These are phyloP conservation scores for Pseudogymnoascus sp. DNA, from an alignment of 2,329 filamentous ascomycete genomes.

Conservation along the genomic window DNA sequence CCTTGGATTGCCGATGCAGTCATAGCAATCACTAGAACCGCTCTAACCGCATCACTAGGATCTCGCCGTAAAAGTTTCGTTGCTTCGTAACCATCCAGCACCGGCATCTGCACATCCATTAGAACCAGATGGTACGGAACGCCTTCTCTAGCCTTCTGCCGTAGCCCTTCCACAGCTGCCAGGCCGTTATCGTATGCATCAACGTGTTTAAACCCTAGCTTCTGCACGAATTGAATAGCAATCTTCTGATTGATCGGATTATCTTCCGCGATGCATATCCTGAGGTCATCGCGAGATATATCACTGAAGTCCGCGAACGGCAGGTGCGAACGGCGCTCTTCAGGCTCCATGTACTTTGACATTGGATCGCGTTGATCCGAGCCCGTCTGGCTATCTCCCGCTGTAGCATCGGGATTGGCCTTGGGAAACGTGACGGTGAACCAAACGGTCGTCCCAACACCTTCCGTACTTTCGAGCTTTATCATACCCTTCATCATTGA, in stretches of 20 bases:
- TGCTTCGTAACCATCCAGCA: constrained; percentile 86
- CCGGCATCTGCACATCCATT: constrained; percentile 96
- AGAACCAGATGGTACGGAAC: constrained; percentile 81
- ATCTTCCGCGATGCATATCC: constrained; percentile 90
- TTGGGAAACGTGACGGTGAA: constrained; percentile 86
- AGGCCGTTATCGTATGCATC: constrained; percentile 86
- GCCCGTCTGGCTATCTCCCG: constrained; percentile 43
- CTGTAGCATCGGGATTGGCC: constrained; percentile 53
- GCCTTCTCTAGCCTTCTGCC: constrained; percentile 60
- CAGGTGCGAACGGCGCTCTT: constrained; percentile 30
- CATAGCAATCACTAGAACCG: constrained; percentile 93
- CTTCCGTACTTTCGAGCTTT: constrained; percentile 68
- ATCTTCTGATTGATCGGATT: constrained; percentile 94
- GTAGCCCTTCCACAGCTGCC: constrained; percentile 80
- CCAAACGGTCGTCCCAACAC: constrained; percentile 61
- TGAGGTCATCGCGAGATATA: constrained; percentile 68
- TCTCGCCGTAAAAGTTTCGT: constrained; percentile 77
- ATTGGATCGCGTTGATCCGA: constrained; percentile 21
- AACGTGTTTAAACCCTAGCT: constrained; percentile 71
- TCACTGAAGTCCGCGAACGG: constrained; percentile 59
- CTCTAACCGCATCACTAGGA: constrained; percentile 64
- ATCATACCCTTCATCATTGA: constrained; percentile 85
- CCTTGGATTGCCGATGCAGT: constrained; percentile 91
- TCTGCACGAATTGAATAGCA: constrained; percentile 80
- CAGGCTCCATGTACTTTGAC: constrained; percentile 36